Base-by-base conservation (phyloP, 164 flowering plant genomes). In the Euptelea pleiosperma region DNA sequence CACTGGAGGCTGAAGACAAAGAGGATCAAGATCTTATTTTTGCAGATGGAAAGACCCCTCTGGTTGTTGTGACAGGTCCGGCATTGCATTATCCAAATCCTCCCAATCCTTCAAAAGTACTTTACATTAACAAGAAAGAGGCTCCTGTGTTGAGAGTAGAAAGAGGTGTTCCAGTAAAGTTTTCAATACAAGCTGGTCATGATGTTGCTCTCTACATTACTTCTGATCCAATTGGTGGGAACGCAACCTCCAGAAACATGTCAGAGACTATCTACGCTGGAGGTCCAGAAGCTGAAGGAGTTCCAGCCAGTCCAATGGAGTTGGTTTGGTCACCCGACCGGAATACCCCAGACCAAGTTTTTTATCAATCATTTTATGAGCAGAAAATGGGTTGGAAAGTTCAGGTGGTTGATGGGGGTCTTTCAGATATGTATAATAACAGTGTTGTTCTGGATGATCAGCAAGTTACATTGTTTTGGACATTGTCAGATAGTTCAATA, bases 371-470 rank as follows among this genome's bases (percentile, higher is more conserved):
- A 1, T 43, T 83, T 45, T 93, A 58, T 65, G 71, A 63, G 11
- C 79, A 65, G 64, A 93, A 93, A 66, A 93, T 93, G 99, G 99
- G 99, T 25, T 93, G 97, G 97, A 93, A 73, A 72, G 78, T 90
- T 63, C 83, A 87, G 75, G 99, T 93, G 45, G 99, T 93, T 39
- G 99, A 93, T 74, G 97, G 97, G 34, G 99, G 99, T 47, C 68
- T 93, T 40, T 75, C 97, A 14, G 99, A 93, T 68, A 93, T 93
- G 97, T 93, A 90, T 59, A 88, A 81, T 52, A 90, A 72, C 71
- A 93, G 90, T 68, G 96, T 90, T 60, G 55, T 86, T 58, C 75
- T 93, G 65, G 98, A 87, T 72, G 98, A 93, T 73, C 98, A 93
- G 68, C 98, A 89, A 73, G 98, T 86, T 67, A 89, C 80, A 2